These are phyloP conservation scores for Fraxinus sp. DNA, from an alignment of 305 asterid genomes.

Conservation along the genomic window DNA sequence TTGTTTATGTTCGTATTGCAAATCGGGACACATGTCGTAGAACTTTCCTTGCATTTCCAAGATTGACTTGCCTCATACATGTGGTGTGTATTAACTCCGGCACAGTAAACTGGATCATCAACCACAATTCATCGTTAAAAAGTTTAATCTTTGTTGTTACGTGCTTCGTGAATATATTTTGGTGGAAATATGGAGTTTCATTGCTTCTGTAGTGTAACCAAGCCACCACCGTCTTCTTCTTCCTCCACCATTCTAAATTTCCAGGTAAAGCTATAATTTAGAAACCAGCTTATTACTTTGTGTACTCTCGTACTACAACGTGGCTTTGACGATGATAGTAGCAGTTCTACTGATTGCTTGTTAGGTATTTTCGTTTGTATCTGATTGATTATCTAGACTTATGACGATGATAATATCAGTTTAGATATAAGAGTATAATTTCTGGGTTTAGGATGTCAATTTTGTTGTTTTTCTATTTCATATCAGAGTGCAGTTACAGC, in stretches of 20 bases:
- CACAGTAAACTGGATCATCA: conserved; percentile 1
- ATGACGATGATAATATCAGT: not conserved
- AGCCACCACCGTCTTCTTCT: conserved; percentile 28
- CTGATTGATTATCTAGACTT: not conserved
- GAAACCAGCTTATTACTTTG: not conserved
- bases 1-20: not conserved
- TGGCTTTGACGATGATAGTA: not conserved
- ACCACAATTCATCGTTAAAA: conserved; percentile 5
- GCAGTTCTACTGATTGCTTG: not conserved
- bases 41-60: not conserved
- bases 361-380: not conserved
- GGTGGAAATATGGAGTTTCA: conserved; percentile 43
- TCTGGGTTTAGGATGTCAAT: not conserved
- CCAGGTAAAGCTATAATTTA: conserved; percentile 35
- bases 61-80: conserved; percentile 3
- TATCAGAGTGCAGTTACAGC: not conserved
- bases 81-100: conserved; percentile 37
- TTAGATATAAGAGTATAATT: not conserved
- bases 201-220: conserved; percentile 31
- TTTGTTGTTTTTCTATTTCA: not conserved
- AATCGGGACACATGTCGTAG: not conserved
- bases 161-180: not conserved
- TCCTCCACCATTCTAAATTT: conserved; percentile 33
- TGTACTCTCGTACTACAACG: not conserved
- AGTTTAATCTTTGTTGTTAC: not conserved